Evolutionary conservation across 805 yeast genomes (phyloP).

Genomic region (Grigorovia jiainica): DNA sequence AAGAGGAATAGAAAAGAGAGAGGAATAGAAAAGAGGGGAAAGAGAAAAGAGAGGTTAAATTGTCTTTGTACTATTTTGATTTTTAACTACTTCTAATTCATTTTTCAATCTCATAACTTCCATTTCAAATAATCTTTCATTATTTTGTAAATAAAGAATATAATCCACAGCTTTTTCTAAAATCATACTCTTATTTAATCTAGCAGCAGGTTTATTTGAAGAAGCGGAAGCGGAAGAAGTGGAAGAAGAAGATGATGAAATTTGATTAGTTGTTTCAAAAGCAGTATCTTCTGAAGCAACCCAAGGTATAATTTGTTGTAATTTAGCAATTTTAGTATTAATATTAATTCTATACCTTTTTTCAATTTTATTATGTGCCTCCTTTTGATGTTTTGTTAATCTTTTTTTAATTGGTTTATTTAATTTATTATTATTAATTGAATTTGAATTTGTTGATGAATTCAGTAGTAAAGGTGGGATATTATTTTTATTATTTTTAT

Average conservation of each 20-base stretch:
- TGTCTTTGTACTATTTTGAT: neutral
- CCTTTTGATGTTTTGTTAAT: conserved; percentile 48
- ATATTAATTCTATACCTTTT: conserved; percentile 63
- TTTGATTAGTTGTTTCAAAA: conserved; percentile 31
- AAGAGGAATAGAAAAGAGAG: too few relatives aligned
- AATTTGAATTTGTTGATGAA: neutral
- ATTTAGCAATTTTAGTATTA: conserved; percentile 59
- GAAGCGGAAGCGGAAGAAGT: too few relatives aligned
- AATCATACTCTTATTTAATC: conserved; percentile 56
- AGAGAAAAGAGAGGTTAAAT: too few relatives aligned
- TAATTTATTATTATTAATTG: neutral
- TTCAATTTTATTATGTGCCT: conserved; percentile 66
- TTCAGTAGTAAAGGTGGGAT: neutral
- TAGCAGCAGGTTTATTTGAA: conserved; percentile 26
- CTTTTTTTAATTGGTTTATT: conserved; percentile 35
- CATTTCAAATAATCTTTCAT: conserved; percentile 31
- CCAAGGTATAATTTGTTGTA: conserved; percentile 62
- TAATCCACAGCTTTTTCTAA: conserved; percentile 61
- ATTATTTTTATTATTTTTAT: neutral
- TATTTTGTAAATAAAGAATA: conserved; percentile 42
- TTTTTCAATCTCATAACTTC: conserved; percentile 27
- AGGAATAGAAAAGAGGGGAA: too few relatives aligned
- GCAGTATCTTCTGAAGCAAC: conserved; percentile 54
- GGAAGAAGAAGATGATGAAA: neutral
- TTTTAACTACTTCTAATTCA: conserved; percentile 23